phyloP scores from a whole-genome alignment of 2,329 filamentous ascomycete genomes.

The Aspergillus sp. region DNA sequence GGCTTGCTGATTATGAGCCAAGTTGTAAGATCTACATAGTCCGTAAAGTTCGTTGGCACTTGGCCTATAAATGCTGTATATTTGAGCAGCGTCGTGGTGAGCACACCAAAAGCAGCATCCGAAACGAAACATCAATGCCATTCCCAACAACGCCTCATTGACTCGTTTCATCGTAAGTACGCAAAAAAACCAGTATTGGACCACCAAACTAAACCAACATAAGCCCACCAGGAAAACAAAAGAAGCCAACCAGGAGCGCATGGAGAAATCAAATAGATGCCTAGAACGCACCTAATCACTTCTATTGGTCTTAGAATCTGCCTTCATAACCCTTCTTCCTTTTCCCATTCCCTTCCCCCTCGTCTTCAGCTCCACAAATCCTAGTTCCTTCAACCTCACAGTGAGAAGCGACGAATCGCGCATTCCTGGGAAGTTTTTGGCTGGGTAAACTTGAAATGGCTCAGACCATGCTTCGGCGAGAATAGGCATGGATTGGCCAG shows the following conservation, averaged over 20 bases:
- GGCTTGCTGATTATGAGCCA: background rate
- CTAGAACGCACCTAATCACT: background rate
- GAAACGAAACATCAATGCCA: background rate
- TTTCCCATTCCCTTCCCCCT: slow-evolving; percentile 38
- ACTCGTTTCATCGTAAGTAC: background rate
- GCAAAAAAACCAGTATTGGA: background rate
- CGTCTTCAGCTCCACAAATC: slow-evolving; percentile 43
- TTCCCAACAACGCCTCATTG: background rate
- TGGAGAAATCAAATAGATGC: no score
- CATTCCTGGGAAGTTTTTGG: slow-evolving; percentile 48
- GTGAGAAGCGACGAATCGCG: slow-evolving; percentile 39
- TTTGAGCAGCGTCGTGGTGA: no score
- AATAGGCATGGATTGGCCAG: slow-evolving; percentile 37
- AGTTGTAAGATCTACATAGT: background rate
- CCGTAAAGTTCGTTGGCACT: no score
- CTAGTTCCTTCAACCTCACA: slow-evolving; percentile 40
- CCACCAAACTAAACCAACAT: no score
- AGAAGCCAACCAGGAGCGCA: no score
- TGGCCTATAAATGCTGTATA: background rate
- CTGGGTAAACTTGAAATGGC: slow-evolving; percentile 42
- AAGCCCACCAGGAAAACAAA: no score
- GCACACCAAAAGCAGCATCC: background rate
- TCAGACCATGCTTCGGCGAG: slow-evolving; percentile 42
- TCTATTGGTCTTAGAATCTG: background rate
- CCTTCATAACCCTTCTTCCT: slow-evolving; percentile 22